Base-by-base conservation (phyloP, 2,329 filamentous ascomycete genomes). In the Davidsoniella virescens region DNA sequence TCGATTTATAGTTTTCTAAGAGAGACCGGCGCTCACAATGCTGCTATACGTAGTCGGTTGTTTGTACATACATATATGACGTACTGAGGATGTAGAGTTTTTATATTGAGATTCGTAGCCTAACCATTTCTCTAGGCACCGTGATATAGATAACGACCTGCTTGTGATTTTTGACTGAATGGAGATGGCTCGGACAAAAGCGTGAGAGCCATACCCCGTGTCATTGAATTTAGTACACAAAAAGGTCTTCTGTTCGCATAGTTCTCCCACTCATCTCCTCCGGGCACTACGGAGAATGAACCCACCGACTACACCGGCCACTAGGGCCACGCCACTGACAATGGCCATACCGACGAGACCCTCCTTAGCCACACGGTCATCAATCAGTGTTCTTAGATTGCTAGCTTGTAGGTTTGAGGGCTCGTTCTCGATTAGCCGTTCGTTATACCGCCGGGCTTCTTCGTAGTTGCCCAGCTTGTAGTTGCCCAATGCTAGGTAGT, bases 381-480 rank as follows among this genome's bases (percentile, higher is more conserved):
- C 90, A 60, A 98, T 94, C 63, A 96, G 69, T 43, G 80, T 75
- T 59, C 84, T 80, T 65, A 98, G 68, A 65, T 93, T 94, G 51
- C 80, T 74, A 23, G 90, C 87, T 67, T 98, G 92, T 60, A 95
- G 67, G 65, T 96, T 98, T 44, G 76, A 79, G 7, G 87, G 87
- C 68, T 98, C 92, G 63, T 90, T 82, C 55, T 95, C 87, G 49
- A 96, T 68, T 54, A 98, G 71, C 46, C 90, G 73, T 61, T 96
- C 90, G 65, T 98, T 98, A 69, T 96, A 96, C 62, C 86, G 76
- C 60, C 90, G 76, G 54, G 90, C 90, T 63, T 98, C 92, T 54
- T 82, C 87, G 65, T 95, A 98, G 73, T 95, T 96, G 55, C 88
- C 90, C 44, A 98, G 78, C 71, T 96, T 96, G 76, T 90, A 96